phyloP scores from a whole-genome alignment of 352 stramenopile genomes.

The Plasmopara viticola region DNA sequence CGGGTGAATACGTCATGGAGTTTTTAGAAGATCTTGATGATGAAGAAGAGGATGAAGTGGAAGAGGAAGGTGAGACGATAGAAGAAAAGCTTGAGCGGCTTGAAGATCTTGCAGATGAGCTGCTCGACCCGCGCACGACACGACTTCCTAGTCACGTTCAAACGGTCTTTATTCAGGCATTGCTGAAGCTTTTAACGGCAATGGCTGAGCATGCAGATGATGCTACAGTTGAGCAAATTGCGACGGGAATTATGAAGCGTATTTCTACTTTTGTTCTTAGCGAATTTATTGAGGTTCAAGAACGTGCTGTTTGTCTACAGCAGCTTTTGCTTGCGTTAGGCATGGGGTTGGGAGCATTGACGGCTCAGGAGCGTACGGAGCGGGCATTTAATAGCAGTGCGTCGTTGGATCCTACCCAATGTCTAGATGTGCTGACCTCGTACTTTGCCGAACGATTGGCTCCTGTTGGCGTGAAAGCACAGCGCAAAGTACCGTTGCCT shows the following conservation, averaged over 20 bases:
- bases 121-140: constrained; percentile 74
- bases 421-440: constrained; percentile 53
- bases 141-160: constrained; percentile 87
- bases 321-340: constrained; percentile 58
- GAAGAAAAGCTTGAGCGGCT: constrained; percentile 85
- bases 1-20: constrained; percentile 95
- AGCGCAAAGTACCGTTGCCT: constrained; percentile 88
- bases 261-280: constrained; percentile 87
- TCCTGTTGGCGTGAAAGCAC: constrained; percentile 87
- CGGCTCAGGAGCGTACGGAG: constrained; percentile 51
- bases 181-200: constrained; percentile 85
- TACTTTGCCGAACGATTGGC: constrained; percentile 82
- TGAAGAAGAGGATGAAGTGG: constrained; percentile 68
- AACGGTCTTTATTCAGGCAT: constrained; percentile 92
- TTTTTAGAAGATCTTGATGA: constrained; percentile 81
- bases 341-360: constrained; percentile 53
- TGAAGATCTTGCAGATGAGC: constrained; percentile 72
- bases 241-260: constrained; percentile 77
- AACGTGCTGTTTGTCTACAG: constrained; percentile 87
- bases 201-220: constrained; percentile 71
- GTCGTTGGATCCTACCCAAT: constrained; percentile 35
- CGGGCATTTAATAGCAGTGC: constrained; percentile 58
- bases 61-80: constrained; percentile 64
- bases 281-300: constrained; percentile 92
- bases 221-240: constrained; percentile 76